A percentile compares a stretch with the other conserved stretches of the same genome.
These are phyloP conservation scores for Geotrichum carabidarum DNA, from an alignment of 1,139 yeast genomes.

Conservation along the genomic window DNA sequence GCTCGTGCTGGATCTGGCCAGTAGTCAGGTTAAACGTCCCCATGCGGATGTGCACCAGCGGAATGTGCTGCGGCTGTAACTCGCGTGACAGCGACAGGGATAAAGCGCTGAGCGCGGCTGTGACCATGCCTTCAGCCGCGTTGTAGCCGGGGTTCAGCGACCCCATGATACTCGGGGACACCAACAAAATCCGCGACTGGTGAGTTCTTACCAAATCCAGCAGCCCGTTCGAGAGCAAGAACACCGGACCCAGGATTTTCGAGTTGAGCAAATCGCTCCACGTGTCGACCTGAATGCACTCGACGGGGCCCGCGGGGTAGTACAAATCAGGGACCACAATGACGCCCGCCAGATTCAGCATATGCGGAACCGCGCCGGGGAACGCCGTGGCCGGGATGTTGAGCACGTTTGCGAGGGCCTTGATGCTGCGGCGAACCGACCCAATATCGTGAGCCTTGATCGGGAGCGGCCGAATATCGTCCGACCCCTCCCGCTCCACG, in stretches of 20 bases:
- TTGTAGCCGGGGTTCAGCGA: slow-evolving; percentile 41
- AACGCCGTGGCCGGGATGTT: slow-evolving; percentile 44
- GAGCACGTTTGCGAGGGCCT: slow-evolving; percentile 41
- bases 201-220: slow-evolving; percentile 50
- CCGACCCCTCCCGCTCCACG: slow-evolving; percentile 49
- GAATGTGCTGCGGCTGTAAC: slow-evolving; percentile 33
- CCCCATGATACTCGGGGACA: slow-evolving; percentile 40
- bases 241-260: slow-evolving; percentile 47
- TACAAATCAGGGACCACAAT: slow-evolving; percentile 59
- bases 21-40: slow-evolving; percentile 40
- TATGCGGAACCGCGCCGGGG: slow-evolving; percentile 52
- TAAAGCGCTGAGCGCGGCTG: slow-evolving; percentile 38
- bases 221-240: slow-evolving; percentile 54
- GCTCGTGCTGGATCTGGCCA: slow-evolving; percentile 29
- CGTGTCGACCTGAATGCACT: slow-evolving; percentile 48
- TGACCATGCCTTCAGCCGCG: slow-evolving; percentile 39
- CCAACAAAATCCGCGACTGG: slow-evolving; percentile 39
- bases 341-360: slow-evolving; percentile 51
- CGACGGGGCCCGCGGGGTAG: slow-evolving; percentile 67
- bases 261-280: slow-evolving; percentile 51
- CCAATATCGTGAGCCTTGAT: slow-evolving; percentile 44
- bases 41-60: slow-evolving; percentile 35
- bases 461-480: slow-evolving; percentile 54
- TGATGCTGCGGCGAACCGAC: slow-evolving; percentile 37
- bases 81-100: slow-evolving; percentile 40